Evolutionary conservation across 257 asterid genomes (phyloP).

Genomic region (Thymus mandschuricus): DNA sequence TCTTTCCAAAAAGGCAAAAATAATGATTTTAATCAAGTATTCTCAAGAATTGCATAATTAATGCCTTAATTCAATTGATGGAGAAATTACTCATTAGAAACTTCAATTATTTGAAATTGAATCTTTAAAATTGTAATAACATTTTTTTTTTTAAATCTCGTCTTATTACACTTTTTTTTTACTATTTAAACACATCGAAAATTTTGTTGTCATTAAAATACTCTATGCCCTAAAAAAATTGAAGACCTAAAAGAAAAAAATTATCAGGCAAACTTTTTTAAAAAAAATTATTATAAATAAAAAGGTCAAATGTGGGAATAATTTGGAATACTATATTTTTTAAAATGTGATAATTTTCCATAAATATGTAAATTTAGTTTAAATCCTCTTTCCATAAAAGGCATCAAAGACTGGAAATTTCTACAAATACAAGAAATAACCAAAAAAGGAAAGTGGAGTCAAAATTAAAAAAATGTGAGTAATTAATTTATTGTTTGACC

Average conservation of each 20-base stretch:
- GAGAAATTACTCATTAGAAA: neutral
- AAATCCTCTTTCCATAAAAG: neutral
- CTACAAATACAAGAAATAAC: constrained; percentile 7
- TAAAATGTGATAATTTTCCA: neutral
- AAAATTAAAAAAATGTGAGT: neutral
- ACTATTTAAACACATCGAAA: no score
- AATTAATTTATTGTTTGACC: neutral
- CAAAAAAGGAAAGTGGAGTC: neutral
- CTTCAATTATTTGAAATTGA: neutral
- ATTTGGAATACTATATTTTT: neutral
- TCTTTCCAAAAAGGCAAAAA: neutral
- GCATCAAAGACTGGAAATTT: neutral
- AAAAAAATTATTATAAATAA: no score
- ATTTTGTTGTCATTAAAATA: no score
- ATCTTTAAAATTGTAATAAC: no score
- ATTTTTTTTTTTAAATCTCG: no score
- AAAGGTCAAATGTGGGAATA: neutral
- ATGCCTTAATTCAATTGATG: neutral
- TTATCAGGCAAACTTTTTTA: no score
- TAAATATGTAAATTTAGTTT: neutral
- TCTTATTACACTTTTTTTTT: no score
- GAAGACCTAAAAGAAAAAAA: no score
- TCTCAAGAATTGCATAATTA: constrained; percentile 7
- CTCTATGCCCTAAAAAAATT: no score
- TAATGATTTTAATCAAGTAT: neutral